Evolutionary conservation across 2,329 filamentous ascomycete species (phyloP).

Genomic region (Penicillium freii): DNA sequence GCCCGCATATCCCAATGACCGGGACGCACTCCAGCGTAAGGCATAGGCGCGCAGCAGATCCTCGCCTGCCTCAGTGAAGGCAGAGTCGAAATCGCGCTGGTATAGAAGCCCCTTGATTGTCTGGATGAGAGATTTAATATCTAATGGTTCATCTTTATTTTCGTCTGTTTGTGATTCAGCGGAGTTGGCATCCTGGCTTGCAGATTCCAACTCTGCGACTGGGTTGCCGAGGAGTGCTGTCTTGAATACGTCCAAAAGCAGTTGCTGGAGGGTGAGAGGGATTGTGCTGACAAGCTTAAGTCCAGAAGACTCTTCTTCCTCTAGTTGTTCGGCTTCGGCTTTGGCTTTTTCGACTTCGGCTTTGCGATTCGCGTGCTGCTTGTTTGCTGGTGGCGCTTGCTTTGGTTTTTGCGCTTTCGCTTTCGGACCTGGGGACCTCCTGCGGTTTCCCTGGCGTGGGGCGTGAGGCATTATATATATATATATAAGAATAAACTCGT

Average conservation of each 20-base stretch:
- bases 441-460: conserved; percentile 12
- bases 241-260: conserved; percentile 70
- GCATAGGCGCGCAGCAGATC: conserved; percentile 79
- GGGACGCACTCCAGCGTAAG: conserved; percentile 82
- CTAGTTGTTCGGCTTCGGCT: neutral
- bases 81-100: conserved; percentile 75
- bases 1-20: conserved; percentile 78
- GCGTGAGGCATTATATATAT: conserved; percentile 8
- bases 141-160: conserved; percentile 15
- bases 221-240: conserved; percentile 54
- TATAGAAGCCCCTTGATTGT: conserved; percentile 83
- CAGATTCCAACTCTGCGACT: conserved; percentile 14
- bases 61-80: conserved; percentile 64
- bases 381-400: conserved; percentile 11
- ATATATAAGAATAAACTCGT: neutral
- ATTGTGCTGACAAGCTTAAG: conserved; percentile 37
- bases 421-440: conserved; percentile 5
- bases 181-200: neutral
- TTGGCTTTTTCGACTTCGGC: conserved; percentile 8
- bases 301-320: conserved; percentile 4
- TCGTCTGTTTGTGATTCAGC: conserved; percentile 2
- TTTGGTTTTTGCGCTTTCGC: conserved; percentile 5
- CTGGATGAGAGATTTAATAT: conserved; percentile 62
- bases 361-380: conserved; percentile 11
- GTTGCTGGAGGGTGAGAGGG: conserved; percentile 61